These are phyloP conservation scores for Fusarium proliferatum DNA, from an alignment of 2,329 filamentous ascomycete genomes.

Conservation along the genomic window DNA sequence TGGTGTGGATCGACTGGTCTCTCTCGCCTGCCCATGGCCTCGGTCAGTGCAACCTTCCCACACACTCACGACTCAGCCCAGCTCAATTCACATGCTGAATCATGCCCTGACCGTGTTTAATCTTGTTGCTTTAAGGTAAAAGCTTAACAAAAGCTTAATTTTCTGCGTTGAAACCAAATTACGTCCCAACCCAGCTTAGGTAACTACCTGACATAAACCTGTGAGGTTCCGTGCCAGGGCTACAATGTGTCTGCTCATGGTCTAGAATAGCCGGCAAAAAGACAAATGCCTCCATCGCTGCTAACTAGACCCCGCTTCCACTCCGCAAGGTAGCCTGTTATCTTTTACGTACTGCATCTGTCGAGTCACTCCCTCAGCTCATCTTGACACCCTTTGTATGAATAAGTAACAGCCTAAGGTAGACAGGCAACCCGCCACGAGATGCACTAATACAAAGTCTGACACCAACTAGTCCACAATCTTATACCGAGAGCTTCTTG, in stretches of 20 bases:
- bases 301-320: slow-evolving; percentile 10
- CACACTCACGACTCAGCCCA: background rate
- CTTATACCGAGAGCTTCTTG: background rate
- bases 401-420: background rate
- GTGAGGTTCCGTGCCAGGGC: background rate
- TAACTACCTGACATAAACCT: background rate
- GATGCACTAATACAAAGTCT: background rate
- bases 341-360: slow-evolving; percentile 18
- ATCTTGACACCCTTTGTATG: background rate
- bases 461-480: background rate
- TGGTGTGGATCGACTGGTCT: background rate
- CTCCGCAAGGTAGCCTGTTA: slow-evolving; percentile 1
- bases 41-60: background rate
- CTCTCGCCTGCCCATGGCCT: background rate
- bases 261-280: background rate
- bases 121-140: background rate
- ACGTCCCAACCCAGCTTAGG: background rate
- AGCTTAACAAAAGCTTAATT: slow-evolving; percentile 23
- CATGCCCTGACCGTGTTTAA: background rate
- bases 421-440: background rate
- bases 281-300: slow-evolving; percentile 8
- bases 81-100: slow-evolving; percentile 16
- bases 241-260: background rate
- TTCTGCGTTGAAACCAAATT: background rate
- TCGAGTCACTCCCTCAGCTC: slow-evolving; percentile 8